These are phyloP conservation scores for Lecanosticta acicola DNA, from an alignment of 2,329 filamentous ascomycete genomes.

Conservation along the genomic window DNA sequence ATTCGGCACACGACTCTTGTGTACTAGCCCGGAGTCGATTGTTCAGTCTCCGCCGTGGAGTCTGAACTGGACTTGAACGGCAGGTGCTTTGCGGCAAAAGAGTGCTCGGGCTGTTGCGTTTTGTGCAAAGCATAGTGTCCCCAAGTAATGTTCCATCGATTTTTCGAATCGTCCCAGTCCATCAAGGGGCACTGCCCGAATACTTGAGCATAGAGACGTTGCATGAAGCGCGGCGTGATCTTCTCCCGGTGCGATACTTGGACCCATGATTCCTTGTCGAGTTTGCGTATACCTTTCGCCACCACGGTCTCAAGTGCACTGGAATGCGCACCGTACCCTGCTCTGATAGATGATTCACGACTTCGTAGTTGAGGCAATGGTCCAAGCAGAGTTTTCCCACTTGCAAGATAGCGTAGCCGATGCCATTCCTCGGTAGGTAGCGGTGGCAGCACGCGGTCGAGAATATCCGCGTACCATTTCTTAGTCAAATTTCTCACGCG, in stretches of 20 bases:
- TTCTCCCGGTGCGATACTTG: conserved; percentile 8
- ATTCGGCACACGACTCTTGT: too few species aligned
- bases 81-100: too few species aligned
- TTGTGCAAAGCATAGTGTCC: conserved; percentile 15
- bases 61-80: too few species aligned
- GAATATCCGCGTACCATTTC: conserved; percentile 40
- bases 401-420: conserved; percentile 36
- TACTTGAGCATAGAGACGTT: conserved; percentile 40
- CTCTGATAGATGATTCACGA: too few species aligned
- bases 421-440: conserved; percentile 43
- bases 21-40: too few species aligned
- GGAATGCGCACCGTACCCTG: too few species aligned
- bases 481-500: conserved; percentile 41
- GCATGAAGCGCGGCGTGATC: conserved; percentile 44
- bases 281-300: neutral
- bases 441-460: conserved; percentile 42
- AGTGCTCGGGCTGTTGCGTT: neutral
- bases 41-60: too few species aligned
- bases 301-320: conserved; percentile 21
- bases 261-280: too few species aligned
- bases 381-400: conserved; percentile 13
- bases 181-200: conserved; percentile 41
- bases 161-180: conserved; percentile 31
- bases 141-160: conserved; percentile 34
- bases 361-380: neutral